Evolutionary conservation across 305 asterid species (phyloP), one percentile per base, ranked within the genome.

Genomic region (Caryopteris hybrid): DNA sequence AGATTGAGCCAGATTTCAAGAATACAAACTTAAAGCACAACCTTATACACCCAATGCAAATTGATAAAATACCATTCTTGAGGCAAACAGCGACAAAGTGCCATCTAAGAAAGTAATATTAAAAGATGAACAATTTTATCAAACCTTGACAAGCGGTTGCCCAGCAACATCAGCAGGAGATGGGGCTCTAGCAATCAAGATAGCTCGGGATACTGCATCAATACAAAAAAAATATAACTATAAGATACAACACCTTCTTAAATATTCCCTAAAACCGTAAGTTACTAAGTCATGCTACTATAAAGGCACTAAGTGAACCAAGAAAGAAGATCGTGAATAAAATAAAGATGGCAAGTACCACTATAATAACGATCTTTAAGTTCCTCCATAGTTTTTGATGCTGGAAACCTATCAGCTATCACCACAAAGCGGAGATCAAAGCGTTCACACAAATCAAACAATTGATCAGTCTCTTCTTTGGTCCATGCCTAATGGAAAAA

Each of bases 391-490:
- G 95, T 82, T 79, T 82, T 89, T 67, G 92, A 71, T 36, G 96
- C 81, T 50, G 95, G 87, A 73, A 91, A 94, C 71, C 96, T 86
- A 78, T 94, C 99, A 52, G 96, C 99, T 68, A 94, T 72, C 72
- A 91, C 80, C 41, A 89, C 47, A 63, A 94, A 94, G 38, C 99
- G 96, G 61, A 94, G 97, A 84, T 94, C 97, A 82, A 86, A 91
- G 65, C 79, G 92, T 76, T 87, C 91, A 68, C 99, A 94, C 80
- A 91, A 68, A 55, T 86, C 96, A 81, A 94, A 94, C 79, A 94
- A 77, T 69, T 83, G 78, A 81, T 89, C 96, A 1, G 99, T 94
- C 83, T 91, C 99, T 78, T 87, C 95, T 87, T 89, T 94, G 61
- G 99, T 91, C 99, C 99, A 94, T 58, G 60, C 78, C 99, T 94